A percentile compares a stretch with the other conserved stretches of the same genome.
Evolutionary conservation across 2,329 filamentous ascomycete genomes (phyloP).

Genomic region (Alternaria ventricosa): DNA sequence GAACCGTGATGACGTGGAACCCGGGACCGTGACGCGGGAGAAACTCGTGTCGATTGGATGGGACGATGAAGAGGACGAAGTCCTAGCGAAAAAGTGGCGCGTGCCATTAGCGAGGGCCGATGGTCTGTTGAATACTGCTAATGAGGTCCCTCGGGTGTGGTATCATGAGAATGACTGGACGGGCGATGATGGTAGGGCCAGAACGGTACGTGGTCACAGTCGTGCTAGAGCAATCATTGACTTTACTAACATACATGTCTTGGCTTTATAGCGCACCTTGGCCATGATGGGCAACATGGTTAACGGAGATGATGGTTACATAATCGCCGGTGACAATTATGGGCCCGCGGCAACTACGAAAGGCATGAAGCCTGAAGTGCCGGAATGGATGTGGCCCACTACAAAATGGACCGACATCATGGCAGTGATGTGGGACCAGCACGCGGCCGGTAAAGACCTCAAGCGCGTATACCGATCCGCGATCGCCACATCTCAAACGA

Average conservation of each 20-base stretch:
- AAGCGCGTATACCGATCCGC: constrained; percentile 8
- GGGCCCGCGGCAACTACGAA: neutral
- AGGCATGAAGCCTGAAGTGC: neutral
- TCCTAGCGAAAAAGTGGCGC: neutral
- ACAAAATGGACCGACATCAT: constrained; percentile 12
- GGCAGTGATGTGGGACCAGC: constrained; percentile 3
- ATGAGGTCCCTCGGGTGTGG: constrained; percentile 4
- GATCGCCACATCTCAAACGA: neutral
- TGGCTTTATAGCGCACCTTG: constrained; percentile 7
- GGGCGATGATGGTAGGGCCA: constrained; percentile 1
- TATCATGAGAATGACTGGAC: constrained; percentile 2
- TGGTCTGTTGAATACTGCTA: constrained; percentile 8
- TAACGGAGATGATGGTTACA: constrained; percentile 9
- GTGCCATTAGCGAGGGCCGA: constrained; percentile 2
- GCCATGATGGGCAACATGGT: constrained; percentile 8
- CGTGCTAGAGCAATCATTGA: constrained; percentile 6
- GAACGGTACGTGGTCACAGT: constrained; percentile 6
- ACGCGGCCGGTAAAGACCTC: constrained; percentile 7
- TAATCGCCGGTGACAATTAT: constrained; percentile 7
- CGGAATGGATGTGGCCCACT: constrained; percentile 5
- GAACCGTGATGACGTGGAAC: neutral
- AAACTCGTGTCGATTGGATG: constrained; percentile 6
- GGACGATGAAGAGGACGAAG: constrained; percentile 3
- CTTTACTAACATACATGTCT: constrained; percentile 12
- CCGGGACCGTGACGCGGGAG: constrained; percentile 5